Percentiles rank a stretch among this genome's conserved stretches.
phyloP scores from a whole-genome alignment of 441 rosid genomes.

The Erysimum cheiri region DNA sequence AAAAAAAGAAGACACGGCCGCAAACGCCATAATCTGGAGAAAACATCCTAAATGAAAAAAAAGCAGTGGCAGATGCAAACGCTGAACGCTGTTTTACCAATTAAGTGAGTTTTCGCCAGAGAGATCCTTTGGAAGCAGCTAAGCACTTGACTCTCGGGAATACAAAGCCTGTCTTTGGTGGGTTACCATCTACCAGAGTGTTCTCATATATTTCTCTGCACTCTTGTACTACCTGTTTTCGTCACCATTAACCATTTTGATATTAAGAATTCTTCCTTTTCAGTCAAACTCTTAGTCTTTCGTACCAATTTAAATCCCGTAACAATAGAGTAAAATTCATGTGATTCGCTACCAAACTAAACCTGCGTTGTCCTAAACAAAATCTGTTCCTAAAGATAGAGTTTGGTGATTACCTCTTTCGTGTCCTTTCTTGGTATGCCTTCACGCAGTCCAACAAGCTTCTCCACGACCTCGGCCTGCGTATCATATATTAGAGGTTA shows the following conservation, averaged over 20 bases:
- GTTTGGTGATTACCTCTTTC: slow-evolving; percentile 76
- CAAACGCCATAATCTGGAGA: slow-evolving; percentile 30
- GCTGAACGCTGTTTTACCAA: slow-evolving; percentile 4
- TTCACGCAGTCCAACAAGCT: slow-evolving; percentile 92
- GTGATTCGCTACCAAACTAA: background rate
- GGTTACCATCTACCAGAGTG: slow-evolving; percentile 80
- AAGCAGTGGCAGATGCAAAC: slow-evolving; percentile 13
- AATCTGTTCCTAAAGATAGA: background rate
- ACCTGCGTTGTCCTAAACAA: background rate
- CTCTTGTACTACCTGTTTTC: slow-evolving; percentile 88
- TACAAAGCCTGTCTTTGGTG: slow-evolving; percentile 85
- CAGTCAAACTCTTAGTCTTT: slow-evolving; percentile 1
- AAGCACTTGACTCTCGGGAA: slow-evolving; percentile 86
- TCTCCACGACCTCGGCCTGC: slow-evolving; percentile 98
- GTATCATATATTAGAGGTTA: slow-evolving; percentile 2
- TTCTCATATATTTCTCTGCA: slow-evolving; percentile 96
- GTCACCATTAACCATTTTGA: slow-evolving; percentile 26
- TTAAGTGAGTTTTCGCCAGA: slow-evolving; percentile 82
- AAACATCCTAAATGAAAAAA: background rate
- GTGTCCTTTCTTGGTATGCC: slow-evolving; percentile 98
- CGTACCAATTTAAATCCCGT: background rate
- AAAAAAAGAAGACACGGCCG: slow-evolving; percentile 23
- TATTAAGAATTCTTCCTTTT: background rate
- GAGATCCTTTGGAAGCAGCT: slow-evolving; percentile 62
- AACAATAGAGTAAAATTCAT: no score